Evolutionary conservation across 257 asterid species (phyloP).

Genomic region (Primulina eburnea): DNA sequence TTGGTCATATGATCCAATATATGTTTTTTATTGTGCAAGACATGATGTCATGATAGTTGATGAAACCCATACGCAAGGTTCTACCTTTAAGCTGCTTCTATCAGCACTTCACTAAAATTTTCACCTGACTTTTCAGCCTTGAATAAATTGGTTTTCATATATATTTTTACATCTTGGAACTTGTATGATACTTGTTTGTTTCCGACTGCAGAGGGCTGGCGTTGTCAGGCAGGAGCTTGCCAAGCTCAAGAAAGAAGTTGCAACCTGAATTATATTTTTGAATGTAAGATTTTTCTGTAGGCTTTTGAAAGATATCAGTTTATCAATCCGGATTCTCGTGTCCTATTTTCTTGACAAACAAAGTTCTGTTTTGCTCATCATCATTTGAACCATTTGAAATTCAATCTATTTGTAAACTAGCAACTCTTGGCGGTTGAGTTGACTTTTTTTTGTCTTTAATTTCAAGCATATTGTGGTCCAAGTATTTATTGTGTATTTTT

Average conservation of each 20-base stretch:
- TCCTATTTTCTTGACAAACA: constrained; percentile 6
- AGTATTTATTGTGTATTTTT: no score
- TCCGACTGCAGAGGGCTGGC: constrained; percentile 69
- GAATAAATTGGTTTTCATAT: background rate
- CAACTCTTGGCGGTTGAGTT: background rate
- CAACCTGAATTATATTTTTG: constrained; percentile 27
- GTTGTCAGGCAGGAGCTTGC: constrained; percentile 88
- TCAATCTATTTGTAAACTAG: background rate
- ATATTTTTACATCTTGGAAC: background rate
- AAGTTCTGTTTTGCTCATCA: constrained; percentile 14
- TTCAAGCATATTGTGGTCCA: background rate
- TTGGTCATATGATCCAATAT: constrained; percentile 4
- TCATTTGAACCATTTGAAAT: background rate
- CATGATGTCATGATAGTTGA: background rate
- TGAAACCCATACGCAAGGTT: background rate
- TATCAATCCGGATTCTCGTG: constrained; percentile 8
- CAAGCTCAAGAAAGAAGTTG: constrained; percentile 55
- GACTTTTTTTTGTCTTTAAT: no score
- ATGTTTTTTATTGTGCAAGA: background rate
- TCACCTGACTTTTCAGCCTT: background rate
- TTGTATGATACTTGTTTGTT: background rate
- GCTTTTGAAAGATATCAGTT: constrained; percentile 12
- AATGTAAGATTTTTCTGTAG: constrained; percentile 14
- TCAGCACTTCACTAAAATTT: background rate
- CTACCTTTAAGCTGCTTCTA: background rate